Evolutionary conservation across 2,329 filamentous ascomycete genomes (phyloP).

Genomic region (Endoconidiophora polonica): DNA sequence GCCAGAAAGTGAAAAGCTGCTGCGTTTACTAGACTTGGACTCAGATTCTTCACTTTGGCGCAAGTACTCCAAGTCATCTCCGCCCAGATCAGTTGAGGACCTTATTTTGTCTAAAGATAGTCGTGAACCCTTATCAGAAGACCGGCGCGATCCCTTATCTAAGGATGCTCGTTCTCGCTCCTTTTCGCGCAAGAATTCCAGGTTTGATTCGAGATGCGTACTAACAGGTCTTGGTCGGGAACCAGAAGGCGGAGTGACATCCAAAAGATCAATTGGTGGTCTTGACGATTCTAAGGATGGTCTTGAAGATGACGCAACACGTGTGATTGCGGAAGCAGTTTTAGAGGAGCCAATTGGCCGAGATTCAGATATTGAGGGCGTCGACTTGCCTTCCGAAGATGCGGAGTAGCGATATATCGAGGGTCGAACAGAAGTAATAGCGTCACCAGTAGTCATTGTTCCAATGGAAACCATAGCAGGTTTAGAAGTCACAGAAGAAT

Average conservation of each 20-base stretch:
- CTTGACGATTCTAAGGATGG: slow-evolving; percentile 57
- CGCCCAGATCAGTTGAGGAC: slow-evolving; percentile 6
- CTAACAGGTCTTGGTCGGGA: slow-evolving; percentile 56
- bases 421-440: slow-evolving; percentile 11
- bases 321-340: slow-evolving; percentile 11
- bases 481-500: slow-evolving; percentile 17
- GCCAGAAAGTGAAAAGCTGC: slow-evolving; percentile 54
- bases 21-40: slow-evolving; percentile 41
- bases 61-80: slow-evolving; percentile 50
- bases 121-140: slow-evolving; percentile 10
- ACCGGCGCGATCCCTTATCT: slow-evolving; percentile 8
- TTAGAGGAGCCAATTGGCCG: slow-evolving; percentile 5
- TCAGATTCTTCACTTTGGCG: slow-evolving; percentile 55
- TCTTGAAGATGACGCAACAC: slow-evolving; percentile 34
- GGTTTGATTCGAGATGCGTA: slow-evolving; percentile 64
- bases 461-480: slow-evolving; percentile 37
- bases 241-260: slow-evolving; percentile 28
- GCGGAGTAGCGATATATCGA: slow-evolving; percentile 27
- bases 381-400: slow-evolving; percentile 6
- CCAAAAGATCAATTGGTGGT: slow-evolving; percentile 45
- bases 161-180: slow-evolving; percentile 28
- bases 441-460: slow-evolving; percentile 50
- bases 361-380: neutral
- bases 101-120: slow-evolving; percentile 9
- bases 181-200: slow-evolving; percentile 67